A percentile compares a stretch with the other conserved stretches of the same genome.
Conservation (phyloP, 106 monocot species). For the Dioscorea dumetorum region DNA sequence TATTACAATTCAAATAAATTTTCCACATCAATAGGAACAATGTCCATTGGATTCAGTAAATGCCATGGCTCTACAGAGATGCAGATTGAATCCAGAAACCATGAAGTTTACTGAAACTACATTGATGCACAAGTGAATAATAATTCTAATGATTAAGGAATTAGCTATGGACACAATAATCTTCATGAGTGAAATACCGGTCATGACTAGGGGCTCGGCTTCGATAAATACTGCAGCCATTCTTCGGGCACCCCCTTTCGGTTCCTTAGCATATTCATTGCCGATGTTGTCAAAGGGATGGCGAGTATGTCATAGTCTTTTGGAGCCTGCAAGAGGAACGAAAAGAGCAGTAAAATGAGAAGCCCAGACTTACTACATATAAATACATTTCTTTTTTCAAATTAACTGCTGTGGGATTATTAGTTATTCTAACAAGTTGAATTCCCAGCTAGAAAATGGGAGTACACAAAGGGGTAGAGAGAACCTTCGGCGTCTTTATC, state of each 20-base stretch:
- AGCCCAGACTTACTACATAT: too few species aligned
- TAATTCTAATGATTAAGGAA: background rate
- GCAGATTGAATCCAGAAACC: too few species aligned
- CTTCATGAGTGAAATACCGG: background rate
- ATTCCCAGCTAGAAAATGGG: background rate
- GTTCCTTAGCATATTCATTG: conserved; percentile 56
- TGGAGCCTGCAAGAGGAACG: conserved; percentile 41
- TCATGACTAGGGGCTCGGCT: conserved; percentile 19
- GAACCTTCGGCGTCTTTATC: conserved; percentile 67
- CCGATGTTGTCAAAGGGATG: conserved; percentile 64
- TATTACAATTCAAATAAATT: too few species aligned
- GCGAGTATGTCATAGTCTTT: conserved; percentile 81
- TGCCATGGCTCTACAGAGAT: too few species aligned
- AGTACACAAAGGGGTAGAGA: background rate
- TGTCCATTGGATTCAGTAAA: too few species aligned
- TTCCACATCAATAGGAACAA: too few species aligned
- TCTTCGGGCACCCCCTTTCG: conserved; percentile 79
- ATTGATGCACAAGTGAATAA: too few species aligned
- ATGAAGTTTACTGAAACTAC: too few species aligned
- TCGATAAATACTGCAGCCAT: conserved; percentile 69
- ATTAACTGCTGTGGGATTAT: too few species aligned
- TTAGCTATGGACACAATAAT: background rate
- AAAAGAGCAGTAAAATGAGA: background rate
- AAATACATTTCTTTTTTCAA: too few species aligned
- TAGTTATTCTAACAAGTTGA: background rate